Base-by-base conservation (phyloP, 148 eudicot species). In the Vaccinium vitisidaea region DNA sequence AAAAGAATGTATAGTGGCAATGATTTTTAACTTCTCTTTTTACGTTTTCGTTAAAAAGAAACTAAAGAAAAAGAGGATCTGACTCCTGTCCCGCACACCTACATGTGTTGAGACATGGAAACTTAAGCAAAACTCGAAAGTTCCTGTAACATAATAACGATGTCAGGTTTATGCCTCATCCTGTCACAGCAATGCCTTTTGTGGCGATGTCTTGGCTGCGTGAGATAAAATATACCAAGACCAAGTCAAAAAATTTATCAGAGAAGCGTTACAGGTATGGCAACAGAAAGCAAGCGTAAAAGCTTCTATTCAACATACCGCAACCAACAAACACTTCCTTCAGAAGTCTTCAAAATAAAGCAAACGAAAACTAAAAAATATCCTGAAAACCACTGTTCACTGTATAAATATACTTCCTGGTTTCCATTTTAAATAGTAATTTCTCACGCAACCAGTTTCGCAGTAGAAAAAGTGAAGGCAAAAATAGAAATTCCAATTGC, bases 381-480 rank as follows among this genome's bases (percentile, higher is more conserved):
- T 19, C 21, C n/a, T 55, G 10, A 79, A 54, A 27, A 7, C 11
- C 49, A 27, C 43, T 18, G 27, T 55, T 79, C 46, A 56, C 48
- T 14, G 19, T 21, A 48, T 1, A 79, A 55, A 55, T 30, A 79
- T 55, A 54, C 23, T 79, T 54, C 65, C 63, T 19, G 7, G 13
- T 79, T 79, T 79, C 23, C 82, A 53, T 54, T 79, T 54, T 63
- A 30, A 16, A 54, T 53, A 79, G 16, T 30, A 43, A 78, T 25
- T 79, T 54, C 21, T 54, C 19, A 6, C 56, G 3, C 61, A 16
- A 52, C 32, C 67, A 54, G 48, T 71, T 71, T 4, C 48, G 2
- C 5, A 16, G 8, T 16, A 55, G 27, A 77, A 52, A 6, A 6
- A 5, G 32, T 1, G 13, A 77, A 52, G 80, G 59, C 80, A 48